Evolutionary conservation across 805 yeast genomes (phyloP), one percentile per base, ranked within the genome.

Genomic region (Candida tibetensis): DNA sequence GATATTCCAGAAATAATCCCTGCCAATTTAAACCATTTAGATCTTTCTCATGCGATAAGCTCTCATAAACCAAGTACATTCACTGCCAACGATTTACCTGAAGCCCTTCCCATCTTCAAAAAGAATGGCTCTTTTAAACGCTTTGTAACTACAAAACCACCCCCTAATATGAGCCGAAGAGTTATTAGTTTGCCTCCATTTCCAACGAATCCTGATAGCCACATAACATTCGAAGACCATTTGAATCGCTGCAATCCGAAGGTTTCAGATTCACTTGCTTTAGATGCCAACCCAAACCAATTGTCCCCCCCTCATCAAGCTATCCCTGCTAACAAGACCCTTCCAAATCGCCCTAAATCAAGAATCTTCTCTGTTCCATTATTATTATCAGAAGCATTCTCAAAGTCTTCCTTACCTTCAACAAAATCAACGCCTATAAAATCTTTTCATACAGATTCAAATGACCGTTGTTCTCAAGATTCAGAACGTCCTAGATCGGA

Each of bases 51-150:
- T 26, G 70, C 65, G 8, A 52, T 60, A 6, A 45, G 44, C 15
- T 41, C 61, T 1, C 62, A 51, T 43, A 42, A 48, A 34, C 68
- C 69, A 2, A 58, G 58, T 9, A 44, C 43, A 8, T 47, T 44
- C 36, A 41, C 51, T 2, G 29, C 46, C 4, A 49, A 44, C 9
- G 70, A 66, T 28, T 50, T 68, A 9, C 71, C 71, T 6, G 44
- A 37, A 6, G 41, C 38, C 9, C 41, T 58, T 8, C 64, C 64
- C 14, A 46, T 55, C 1, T 51, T 52, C 38, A 44, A 48, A 34
- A 45, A 41, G 25, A 51, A 48, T 13, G 62, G 64, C 5, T 41
- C 34, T 22, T 42, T 58, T 32, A 47, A 46, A 30, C 47, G 52
- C 22, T 52, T 48, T 30, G 28, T 17, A 3, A n/a, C n/a, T n/a